These are phyloP conservation scores for Plantago major DNA, from an alignment of 257 asterid genomes.

Conservation along the genomic window DNA sequence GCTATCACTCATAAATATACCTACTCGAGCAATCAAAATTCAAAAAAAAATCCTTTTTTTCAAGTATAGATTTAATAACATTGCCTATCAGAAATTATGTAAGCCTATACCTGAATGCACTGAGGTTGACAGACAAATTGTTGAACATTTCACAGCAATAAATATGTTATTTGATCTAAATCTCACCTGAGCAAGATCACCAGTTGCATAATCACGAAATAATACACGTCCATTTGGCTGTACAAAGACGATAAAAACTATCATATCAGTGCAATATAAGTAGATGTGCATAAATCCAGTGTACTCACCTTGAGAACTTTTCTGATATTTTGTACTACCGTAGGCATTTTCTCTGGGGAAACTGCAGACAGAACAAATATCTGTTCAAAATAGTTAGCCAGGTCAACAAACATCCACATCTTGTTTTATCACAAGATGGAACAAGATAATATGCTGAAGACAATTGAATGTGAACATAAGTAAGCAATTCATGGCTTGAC, in stretches of 20 bases:
- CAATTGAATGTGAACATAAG: conserved; percentile 2
- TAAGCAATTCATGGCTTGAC: background rate
- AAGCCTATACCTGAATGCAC: conserved; percentile 2
- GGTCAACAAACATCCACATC: conserved; percentile 19
- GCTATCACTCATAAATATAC: too few relatives aligned
- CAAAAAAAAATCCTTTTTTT: too few relatives aligned
- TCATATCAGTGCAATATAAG: conserved; percentile 20
- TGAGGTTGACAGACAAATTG: conserved; percentile 4
- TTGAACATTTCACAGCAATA: background rate
- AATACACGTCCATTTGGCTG: conserved; percentile 83
- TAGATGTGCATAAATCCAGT: conserved; percentile 16
- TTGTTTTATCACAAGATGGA: background rate
- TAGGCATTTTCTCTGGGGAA: conserved; percentile 88
- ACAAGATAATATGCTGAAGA: conserved; percentile 1
- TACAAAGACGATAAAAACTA: conserved; percentile 18
- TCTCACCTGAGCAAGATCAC: conserved; percentile 97
- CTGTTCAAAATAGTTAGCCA: conserved; percentile 69
- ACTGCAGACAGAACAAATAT: conserved; percentile 98
- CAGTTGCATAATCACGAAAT: conserved; percentile 96
- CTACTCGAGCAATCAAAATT: too few relatives aligned
- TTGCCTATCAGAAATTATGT: conserved; percentile 4
- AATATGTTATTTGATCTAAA: conserved; percentile 12
- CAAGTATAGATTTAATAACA: too few relatives aligned
- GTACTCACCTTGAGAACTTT: conserved; percentile 75
- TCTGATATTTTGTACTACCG: conserved; percentile 62